A percentile compares a stretch with the other conserved stretches of the same genome.
phyloP scores from a whole-genome alignment of 78 protist species.

The Guillardia theta region DNA sequence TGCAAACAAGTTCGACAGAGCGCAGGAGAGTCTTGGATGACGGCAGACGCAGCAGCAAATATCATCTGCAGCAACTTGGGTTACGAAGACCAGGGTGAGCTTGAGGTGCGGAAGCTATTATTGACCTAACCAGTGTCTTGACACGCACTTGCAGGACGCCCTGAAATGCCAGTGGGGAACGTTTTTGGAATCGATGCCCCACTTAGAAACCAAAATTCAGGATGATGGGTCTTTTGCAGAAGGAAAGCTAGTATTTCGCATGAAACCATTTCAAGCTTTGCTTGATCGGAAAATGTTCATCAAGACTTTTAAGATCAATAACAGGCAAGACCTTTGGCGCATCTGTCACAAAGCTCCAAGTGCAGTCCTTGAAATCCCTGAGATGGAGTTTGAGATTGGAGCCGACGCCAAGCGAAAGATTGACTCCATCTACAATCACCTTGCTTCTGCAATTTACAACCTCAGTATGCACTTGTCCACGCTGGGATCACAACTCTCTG shows the following conservation, averaged over 20 bases:
- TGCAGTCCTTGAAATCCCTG: neutral
- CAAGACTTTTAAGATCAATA: neutral
- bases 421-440: slow-evolving; percentile 10
- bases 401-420: neutral
- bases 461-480: neutral
- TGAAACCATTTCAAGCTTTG: neutral
- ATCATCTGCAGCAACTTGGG: neutral
- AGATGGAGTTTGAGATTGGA: neutral
- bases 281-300: neutral
- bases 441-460: neutral
- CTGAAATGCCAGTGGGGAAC: neutral
- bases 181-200: neutral
- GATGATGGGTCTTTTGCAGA: neutral
- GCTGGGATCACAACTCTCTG: neutral
- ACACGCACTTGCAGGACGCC: neutral
- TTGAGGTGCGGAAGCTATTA: neutral
- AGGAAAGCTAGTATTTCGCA: neutral
- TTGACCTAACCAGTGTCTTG: neutral
- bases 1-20: neutral
- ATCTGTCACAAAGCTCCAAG: slow-evolving; percentile 2
- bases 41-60: neutral
- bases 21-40: slow-evolving; percentile 10
- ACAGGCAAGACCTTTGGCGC: neutral
- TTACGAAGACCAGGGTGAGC: neutral
- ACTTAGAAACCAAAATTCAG: neutral